Base-by-base conservation (phyloP, 2,329 filamentous ascomycete species). In the Epichloe scottii region DNA sequence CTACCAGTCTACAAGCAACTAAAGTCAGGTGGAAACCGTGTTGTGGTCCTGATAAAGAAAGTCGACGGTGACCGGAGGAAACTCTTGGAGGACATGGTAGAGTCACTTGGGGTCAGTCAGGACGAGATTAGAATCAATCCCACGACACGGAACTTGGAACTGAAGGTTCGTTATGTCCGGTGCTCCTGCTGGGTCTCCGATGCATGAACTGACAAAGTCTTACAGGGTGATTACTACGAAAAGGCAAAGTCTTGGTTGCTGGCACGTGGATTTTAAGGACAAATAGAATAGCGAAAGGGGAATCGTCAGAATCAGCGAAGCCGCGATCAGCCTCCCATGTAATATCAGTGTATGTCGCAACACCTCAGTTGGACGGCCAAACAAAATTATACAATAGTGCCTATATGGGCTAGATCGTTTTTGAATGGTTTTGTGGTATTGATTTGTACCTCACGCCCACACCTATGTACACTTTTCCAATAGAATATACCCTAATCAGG, bases 1-100 rank as follows among this genome's bases (percentile, higher is more conserved):
- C 71, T 93, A 3, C 82, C 88, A 23, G 78, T 97, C 43, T 98
- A 97, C 70, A 73, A 82, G 15, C 74, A 81, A 57, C 72, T 70
- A 56, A 90, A 87, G 71, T 76, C 81, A 12, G 89, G 89, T 49
- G 87, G 88, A 14, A 93, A 87, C 57, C 75, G 82, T 62, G 79
- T 82, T 60, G 69, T 86, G 60, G 94, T 91, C 5, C 68, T 80
- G 51, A 70, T 98, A 51, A 85, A 89, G 65, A 89, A 87, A 68
- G 77, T 91, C 47, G 81, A 88, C 52, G 93, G 93, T 15, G 78
- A 95, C 63, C 62, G 81, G 47, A 66, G 71, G 34, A 76, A 72
- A 3, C 64, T 97, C 56, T 74, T 79, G 54, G 67, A 76, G 37
- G 84, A 89, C 58, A 63, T 97, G 51, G 69, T 73, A 38, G 62